Base-by-base conservation (phyloP, 352 stramenopile genomes). In the Thraustotheca clavata region DNA sequence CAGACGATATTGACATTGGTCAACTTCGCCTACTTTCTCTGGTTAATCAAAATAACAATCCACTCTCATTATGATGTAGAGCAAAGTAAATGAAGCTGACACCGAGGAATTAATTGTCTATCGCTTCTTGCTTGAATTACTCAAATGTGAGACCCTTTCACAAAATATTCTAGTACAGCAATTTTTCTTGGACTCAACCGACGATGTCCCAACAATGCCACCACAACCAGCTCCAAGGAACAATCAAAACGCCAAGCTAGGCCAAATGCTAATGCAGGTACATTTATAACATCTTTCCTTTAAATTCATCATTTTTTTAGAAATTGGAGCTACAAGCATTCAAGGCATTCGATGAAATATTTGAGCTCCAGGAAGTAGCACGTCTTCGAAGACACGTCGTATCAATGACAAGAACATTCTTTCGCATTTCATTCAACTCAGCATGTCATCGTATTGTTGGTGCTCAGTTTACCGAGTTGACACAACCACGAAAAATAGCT, bases 381-480 rank as follows among this genome's bases (percentile, higher is more conserved):
- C 50, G 50, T 38, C 4, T 60, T 34, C 50, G 50, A 18, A 34
- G 50, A 20, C 22, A 24, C 7, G 34, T 60, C 33, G 34, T 60
- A 34, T 60, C 50, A 7, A 38, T 48, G 34, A 60, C 50, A 14
- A 34, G 50, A n/a, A 60, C 50, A 18, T 60, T 60, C 6, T 49
- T 60, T 32, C 50, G 50, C 50, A 38, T 60, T 11, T 60, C 50
- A 24, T 60, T 60, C 29, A 60, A 60, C 29, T 34, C 50, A 12
- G 48, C 50, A 24, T 60, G 50, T 24, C 50, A 60, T n/a, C 50
- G 50, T 38, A 60, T 60, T 24, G 50, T 60, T 18, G 50, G 48
- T 20, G 29, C 50, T 22, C 50, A 60, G 33, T 60, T 60, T 49
- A 24, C 12, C 24, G 50, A 60, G 29, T 46, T 33, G n/a, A 60